Conservation (phyloP, 2,329 filamentous ascomycete genomes). For the Aotearoamyces nothofagi region DNA sequence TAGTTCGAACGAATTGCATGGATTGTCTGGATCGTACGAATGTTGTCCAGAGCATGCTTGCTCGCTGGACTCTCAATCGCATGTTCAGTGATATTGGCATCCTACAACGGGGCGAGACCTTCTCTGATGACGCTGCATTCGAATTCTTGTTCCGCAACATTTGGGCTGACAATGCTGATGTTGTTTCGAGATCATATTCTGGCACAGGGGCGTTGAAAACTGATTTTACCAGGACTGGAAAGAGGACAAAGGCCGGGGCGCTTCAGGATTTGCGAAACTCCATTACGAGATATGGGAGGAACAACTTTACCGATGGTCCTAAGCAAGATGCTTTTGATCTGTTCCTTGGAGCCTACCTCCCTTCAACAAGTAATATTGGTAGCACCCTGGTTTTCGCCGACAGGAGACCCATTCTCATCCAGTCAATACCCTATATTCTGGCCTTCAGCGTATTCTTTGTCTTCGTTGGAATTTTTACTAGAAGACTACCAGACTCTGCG, state of each 20-base stretch:
- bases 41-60: conserved; percentile 94
- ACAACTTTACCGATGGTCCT: conserved; percentile 91
- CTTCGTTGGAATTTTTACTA: conserved; percentile 58
- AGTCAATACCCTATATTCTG: conserved; percentile 84
- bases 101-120: conserved; percentile 59
- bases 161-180: conserved; percentile 97
- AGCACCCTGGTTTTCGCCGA: conserved; percentile 68
- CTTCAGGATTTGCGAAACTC: conserved; percentile 81
- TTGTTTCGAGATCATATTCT: conserved; percentile 83
- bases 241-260: conserved; percentile 71
- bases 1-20: conserved; percentile 98
- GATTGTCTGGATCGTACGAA: conserved; percentile 97
- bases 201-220: conserved; percentile 97
- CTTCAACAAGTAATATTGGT: conserved; percentile 55
- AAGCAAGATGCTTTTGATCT: conserved; percentile 92
- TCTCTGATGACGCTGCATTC: conserved; percentile 66
- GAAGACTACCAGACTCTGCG: conserved; percentile 53
- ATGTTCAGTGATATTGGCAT: conserved; percentile 78
- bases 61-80: conserved; percentile 73
- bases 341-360: conserved; percentile 77
- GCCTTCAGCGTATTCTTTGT: conserved; percentile 66
- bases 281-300: conserved; percentile 74
- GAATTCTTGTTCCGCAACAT: conserved; percentile 90
- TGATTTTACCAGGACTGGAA: conserved; percentile 88
- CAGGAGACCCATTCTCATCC: conserved; percentile 70